These are phyloP conservation scores for Cardiospermum halicacabum DNA, from an alignment of 345 rosid species.

Conservation along the genomic window DNA sequence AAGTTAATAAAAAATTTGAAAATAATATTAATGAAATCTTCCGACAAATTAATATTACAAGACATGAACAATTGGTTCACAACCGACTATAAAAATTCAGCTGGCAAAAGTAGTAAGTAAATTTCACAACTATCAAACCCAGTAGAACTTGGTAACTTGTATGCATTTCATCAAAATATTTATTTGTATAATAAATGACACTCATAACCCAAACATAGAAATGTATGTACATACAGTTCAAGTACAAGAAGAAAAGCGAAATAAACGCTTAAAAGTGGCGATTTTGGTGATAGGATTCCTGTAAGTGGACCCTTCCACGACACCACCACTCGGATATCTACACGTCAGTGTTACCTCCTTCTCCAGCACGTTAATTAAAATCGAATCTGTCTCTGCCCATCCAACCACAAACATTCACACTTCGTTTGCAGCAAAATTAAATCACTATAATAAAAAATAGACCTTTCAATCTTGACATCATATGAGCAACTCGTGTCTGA, in stretches of 20 bases:
- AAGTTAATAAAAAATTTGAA: too few relatives aligned
- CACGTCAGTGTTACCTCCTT: slow-evolving; percentile 70
- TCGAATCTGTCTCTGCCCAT: slow-evolving; percentile 66
- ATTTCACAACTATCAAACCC: too few relatives aligned
- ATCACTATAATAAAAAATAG: too few relatives aligned
- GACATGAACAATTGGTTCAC: too few relatives aligned
- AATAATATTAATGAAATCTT: too few relatives aligned
- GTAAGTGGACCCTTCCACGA: slow-evolving; percentile 23
- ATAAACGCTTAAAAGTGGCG: slow-evolving; percentile 47
- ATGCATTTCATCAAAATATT: slow-evolving; percentile 5
- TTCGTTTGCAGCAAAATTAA: too few relatives aligned
- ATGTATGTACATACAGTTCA: slow-evolving; percentile 19
- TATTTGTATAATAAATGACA: slow-evolving; percentile 1
- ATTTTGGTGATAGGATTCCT: slow-evolving; percentile 43
- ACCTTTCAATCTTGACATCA: slow-evolving; percentile 79
- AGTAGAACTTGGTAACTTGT: too few relatives aligned
- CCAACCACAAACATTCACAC: too few relatives aligned
- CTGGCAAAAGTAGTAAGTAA: too few relatives aligned
- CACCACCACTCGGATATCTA: slow-evolving; percentile 49
- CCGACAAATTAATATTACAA: too few relatives aligned
- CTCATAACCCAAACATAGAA: background rate
- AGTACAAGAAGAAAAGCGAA: slow-evolving; percentile 31
- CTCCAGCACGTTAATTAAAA: slow-evolving; percentile 60
- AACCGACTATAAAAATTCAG: too few relatives aligned
- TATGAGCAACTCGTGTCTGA: slow-evolving; percentile 65